phyloP scores from a whole-genome alignment of 2,329 filamentous ascomycete species.

The Fusarium sublunatum region DNA sequence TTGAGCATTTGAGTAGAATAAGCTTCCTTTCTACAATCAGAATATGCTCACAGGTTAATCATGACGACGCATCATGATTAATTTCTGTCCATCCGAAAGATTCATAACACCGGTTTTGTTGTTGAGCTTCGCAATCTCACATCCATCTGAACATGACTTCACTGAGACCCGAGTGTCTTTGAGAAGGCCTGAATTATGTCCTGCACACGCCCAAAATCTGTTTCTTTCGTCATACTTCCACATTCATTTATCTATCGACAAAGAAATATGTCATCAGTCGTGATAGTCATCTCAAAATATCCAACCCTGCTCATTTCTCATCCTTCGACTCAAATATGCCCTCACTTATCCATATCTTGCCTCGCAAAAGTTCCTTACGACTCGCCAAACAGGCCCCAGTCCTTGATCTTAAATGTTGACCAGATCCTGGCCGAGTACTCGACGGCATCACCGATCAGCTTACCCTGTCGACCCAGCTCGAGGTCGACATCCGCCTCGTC shows the following conservation, averaged over 20 bases:
- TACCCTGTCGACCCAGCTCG: conserved; percentile 71
- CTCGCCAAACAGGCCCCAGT: conserved; percentile 78
- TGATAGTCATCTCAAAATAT: conserved; percentile 32
- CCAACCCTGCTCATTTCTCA: conserved; percentile 1
- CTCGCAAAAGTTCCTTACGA: conserved; percentile 17
- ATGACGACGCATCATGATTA: too few species aligned
- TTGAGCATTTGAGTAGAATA: too few species aligned
- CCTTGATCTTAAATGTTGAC: conserved; percentile 79
- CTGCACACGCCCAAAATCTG: neutral
- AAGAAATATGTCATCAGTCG: conserved; percentile 35
- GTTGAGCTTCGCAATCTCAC: too few species aligned
- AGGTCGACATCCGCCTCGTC: conserved; percentile 77
- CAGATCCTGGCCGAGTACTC: conserved; percentile 76
- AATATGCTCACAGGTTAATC: too few species aligned
- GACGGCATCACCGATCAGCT: conserved; percentile 74
- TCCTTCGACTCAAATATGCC: neutral
- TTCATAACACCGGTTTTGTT: too few species aligned
- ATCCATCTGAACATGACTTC: too few species aligned
- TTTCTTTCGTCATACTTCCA: neutral
- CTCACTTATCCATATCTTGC: neutral
- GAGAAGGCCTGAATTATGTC: neutral
- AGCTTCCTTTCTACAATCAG: too few species aligned
- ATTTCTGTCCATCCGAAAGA: too few species aligned
- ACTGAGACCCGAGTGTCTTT: neutral
- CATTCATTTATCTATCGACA: conserved; percentile 8